Evolutionary conservation across 1,284 basidiomycete genomes (phyloP), one percentile per base, ranked within the genome.

Genomic region (Pseudozyma tsukubaensis): DNA sequence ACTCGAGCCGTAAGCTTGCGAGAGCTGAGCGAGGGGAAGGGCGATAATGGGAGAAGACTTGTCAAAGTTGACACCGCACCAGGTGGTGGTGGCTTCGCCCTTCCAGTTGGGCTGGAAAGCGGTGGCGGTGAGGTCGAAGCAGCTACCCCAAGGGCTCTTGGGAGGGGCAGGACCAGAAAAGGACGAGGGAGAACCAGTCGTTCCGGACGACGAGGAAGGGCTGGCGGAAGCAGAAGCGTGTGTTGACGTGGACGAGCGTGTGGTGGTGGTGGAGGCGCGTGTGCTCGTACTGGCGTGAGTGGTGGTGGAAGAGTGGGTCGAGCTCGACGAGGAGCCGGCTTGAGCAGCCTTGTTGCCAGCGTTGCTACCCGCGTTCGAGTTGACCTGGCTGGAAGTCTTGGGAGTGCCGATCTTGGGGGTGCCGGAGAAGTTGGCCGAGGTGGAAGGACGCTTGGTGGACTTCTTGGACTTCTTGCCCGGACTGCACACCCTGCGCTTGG

Each of bases 31-130:
- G 36, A 73, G 71, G 5, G 71, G 71, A 3, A 73, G 51, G 14
- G 71, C 71, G 34, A 73, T 53, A 54, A 73, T 73, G 58, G 71
- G 71, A 9, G 71, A 39, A 10, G 49, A 47, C 54, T 68, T 73
- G 65, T 68, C 65, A 18, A 73, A 73, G 4, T 73, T n/a, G 39
- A 65, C 65, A 36, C 71, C 71, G 47, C 71, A 73, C 71, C 71
- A 73, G 39, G 71, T 73, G 21, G 71, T 73, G 40, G 65, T 60
- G n/a, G 70, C 74, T 29, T 73, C 66, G 21, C 71, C 64, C 50
- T 77, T 77, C 65, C 72, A 66, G 58, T 77, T 70, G 50, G 74
- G 68, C 32, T 72, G 64, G 59, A 68, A 63, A 21, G 63, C 68
- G 50, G 63, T 71, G 34, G 71, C 71, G 29, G 59, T 63, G 54